Percentiles rank a stretch among this genome's conserved stretches.
Evolutionary conservation across 192 early-diverging fungal genomes (phyloP).

Genomic region (Backusella psychrophila): DNA sequence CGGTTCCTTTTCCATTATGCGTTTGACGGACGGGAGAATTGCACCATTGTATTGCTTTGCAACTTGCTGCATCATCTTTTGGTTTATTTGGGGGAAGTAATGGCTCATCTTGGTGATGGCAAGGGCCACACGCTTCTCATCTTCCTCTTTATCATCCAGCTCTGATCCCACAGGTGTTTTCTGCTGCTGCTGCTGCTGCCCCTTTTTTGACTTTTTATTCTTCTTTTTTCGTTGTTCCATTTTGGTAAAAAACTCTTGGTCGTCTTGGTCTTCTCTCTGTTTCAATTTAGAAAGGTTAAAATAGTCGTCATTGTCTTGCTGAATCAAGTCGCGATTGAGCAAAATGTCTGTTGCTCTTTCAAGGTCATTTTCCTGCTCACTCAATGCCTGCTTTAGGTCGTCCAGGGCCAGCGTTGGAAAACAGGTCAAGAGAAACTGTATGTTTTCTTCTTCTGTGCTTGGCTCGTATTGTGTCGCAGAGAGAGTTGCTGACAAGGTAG

Average conservation of each 20-base stretch:
- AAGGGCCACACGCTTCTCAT: neutral
- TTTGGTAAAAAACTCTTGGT: neutral
- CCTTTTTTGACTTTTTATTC: conserved; percentile 17
- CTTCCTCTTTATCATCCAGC: too few species aligned
- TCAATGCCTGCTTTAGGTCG: neutral
- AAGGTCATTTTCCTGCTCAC: neutral
- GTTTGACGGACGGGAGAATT: conserved; percentile 13
- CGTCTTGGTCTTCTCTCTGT: neutral
- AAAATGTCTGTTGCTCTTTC: conserved; percentile 22
- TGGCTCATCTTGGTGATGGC: neutral
- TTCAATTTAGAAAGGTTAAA: neutral
- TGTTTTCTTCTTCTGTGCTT: neutral
- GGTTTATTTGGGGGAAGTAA: conserved; percentile 9
- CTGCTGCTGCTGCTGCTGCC: neutral
- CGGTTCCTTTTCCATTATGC: conserved; percentile 12
- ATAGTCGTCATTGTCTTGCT: conserved; percentile 4
- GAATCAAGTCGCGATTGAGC: neutral
- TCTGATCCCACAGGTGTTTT: neutral
- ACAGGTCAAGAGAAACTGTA: conserved; percentile 23
- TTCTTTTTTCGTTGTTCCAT: neutral
- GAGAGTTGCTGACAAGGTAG: neutral
- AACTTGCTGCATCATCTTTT: neutral
- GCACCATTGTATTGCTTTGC: conserved; percentile 15
- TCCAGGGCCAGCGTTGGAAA: conserved; percentile 10
- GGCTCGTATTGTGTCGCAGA: neutral